These are phyloP conservation scores for Pelagophyceae sp. DNA, from an alignment of 352 stramenopile species.

Conservation along the genomic window DNA sequence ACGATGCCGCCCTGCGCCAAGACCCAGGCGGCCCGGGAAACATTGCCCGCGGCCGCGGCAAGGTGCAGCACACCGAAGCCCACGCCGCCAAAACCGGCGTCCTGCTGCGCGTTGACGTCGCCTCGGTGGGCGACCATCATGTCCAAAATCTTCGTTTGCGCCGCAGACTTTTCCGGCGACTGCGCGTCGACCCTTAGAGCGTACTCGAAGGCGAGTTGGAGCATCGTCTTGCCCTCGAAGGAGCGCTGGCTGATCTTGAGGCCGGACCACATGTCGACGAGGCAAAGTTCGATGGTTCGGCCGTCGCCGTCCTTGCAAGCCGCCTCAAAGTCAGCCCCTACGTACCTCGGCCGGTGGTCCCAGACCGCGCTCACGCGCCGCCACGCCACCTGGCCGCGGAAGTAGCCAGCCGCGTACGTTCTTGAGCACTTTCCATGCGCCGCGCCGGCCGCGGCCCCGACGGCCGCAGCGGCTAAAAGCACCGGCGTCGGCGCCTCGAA, in stretches of 20 bases:
- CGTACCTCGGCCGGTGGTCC: not conserved
- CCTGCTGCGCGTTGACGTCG: conserved; percentile 16
- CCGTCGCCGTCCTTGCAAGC: not conserved
- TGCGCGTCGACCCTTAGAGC: not conserved
- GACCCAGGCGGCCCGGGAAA: not conserved
- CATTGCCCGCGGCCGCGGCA: not conserved
- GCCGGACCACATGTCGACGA: not conserved
- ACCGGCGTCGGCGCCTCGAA: too few relatives aligned
- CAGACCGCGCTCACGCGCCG: not conserved
- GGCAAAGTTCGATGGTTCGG: not conserved
- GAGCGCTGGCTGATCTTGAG: not conserved
- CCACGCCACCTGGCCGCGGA: too few relatives aligned
- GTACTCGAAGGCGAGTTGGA: not conserved
- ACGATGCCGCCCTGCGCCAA: not conserved
- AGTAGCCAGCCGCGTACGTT: too few relatives aligned
- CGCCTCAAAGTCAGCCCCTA: not conserved
- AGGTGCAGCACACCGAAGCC: conserved; percentile 11
- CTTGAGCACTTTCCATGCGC: too few relatives aligned
- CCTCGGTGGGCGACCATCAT: not conserved
- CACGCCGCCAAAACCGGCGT: not conserved
- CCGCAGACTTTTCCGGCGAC: not conserved
- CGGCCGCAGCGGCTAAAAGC: too few relatives aligned
- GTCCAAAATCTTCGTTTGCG: not conserved
- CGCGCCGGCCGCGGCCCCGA: too few relatives aligned
- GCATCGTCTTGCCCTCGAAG: not conserved